Evolutionary conservation across 2,329 filamentous ascomycete species (phyloP).

Genomic region (Ophiognomonia clavigignenti-juglandacearum): DNA sequence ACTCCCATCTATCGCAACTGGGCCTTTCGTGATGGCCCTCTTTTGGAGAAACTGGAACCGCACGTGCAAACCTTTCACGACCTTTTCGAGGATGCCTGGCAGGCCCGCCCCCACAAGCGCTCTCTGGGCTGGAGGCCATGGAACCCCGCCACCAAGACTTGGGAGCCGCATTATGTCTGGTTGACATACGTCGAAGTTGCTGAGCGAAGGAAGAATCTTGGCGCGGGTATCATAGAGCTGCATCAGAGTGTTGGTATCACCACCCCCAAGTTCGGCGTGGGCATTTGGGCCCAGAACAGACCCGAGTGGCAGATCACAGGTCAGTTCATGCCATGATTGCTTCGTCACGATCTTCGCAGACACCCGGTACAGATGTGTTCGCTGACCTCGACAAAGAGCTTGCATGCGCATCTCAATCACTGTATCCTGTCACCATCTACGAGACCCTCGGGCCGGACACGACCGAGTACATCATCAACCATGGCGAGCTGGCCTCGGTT

Average conservation of each 20-base stretch:
- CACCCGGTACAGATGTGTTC: too few species aligned
- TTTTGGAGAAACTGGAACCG: conserved; percentile 70
- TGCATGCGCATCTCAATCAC: conserved; percentile 77
- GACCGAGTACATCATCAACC: conserved; percentile 94
- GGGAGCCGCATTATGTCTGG: conserved; percentile 74
- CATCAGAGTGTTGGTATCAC: conserved; percentile 68
- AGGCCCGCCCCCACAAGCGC: conserved; percentile 58
- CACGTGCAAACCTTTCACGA: conserved; percentile 70
- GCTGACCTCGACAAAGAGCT: conserved; percentile 54
- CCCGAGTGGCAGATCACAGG: conserved; percentile 84
- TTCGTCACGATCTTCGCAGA: background rate
- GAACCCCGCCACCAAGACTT: conserved; percentile 68
- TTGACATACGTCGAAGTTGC: conserved; percentile 76
- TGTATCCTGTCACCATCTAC: conserved; percentile 91
- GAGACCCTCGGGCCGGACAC: conserved; percentile 90
- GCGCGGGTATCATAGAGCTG: conserved; percentile 78
- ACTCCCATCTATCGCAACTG: conserved; percentile 79
- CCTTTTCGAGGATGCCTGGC: conserved; percentile 66
- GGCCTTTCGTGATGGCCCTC: conserved; percentile 64
- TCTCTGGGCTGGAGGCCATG: conserved; percentile 81
- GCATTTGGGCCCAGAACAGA: conserved; percentile 82
- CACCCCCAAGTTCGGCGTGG: conserved; percentile 65
- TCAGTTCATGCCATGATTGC: conserved; percentile 28
- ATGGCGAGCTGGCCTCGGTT: conserved; percentile 71
- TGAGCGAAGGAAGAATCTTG: conserved; percentile 75